Evolutionary conservation across 768 basidiomycete species (phyloP).

Genomic region (Inosperma sp.): DNA sequence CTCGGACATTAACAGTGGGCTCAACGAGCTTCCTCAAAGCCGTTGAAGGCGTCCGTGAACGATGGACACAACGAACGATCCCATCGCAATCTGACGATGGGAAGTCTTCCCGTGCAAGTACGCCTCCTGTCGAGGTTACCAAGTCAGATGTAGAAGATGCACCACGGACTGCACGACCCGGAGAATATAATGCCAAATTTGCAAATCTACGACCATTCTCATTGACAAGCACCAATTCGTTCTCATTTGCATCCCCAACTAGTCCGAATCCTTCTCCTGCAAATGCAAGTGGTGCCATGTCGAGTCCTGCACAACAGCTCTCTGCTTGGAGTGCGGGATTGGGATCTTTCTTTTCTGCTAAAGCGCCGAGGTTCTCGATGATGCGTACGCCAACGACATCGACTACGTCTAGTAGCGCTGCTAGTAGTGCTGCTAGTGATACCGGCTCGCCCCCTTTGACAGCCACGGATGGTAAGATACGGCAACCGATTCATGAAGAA

Average conservation of each 20-base stretch:
- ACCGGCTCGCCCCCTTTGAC: too few species aligned
- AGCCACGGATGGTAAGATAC: neutral
- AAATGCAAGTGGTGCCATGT: conserved; percentile 1
- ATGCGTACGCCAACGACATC: conserved; percentile 21
- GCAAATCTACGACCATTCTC: conserved; percentile 25
- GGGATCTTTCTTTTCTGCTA: conserved; percentile 32
- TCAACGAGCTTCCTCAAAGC: conserved; percentile 85
- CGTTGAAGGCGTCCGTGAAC: conserved; percentile 79
- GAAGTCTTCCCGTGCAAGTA: conserved; percentile 31
- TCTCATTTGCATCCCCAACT: conserved; percentile 16
- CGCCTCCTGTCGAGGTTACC: conserved; percentile 39
- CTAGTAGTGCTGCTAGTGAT: too few species aligned
- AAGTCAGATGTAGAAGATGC: conserved; percentile 33
- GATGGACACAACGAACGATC: conserved; percentile 47
- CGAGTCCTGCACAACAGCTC: conserved; percentile 23
- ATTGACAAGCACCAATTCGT: conserved; percentile 24
- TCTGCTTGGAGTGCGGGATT: conserved; percentile 32
- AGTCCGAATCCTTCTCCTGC: neutral
- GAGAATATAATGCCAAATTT: conserved; percentile 15
- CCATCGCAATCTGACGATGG: conserved; percentile 14
- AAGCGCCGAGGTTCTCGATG: conserved; percentile 26
- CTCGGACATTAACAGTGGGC: conserved; percentile 66
- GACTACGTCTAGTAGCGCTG: too few species aligned
- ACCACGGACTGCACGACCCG: conserved; percentile 20
- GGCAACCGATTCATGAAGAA: neutral